Evolutionary conservation across 1,284 basidiomycete genomes (phyloP), one percentile per base, ranked within the genome.

Genomic region (Gomphus bonarii): DNA sequence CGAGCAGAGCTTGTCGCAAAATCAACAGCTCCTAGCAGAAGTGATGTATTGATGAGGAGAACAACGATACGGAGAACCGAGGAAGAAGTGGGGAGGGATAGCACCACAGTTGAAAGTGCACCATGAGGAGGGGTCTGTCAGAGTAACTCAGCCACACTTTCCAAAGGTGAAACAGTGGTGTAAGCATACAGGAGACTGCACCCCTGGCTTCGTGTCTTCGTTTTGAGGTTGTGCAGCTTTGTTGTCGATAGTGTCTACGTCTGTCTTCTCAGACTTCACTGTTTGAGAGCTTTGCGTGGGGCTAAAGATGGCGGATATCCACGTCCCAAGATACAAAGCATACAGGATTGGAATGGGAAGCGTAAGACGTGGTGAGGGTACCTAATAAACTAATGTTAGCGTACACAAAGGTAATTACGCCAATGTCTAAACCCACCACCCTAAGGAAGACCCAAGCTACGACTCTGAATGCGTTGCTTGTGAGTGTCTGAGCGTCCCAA

Each of bases 21-120:
- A 60, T 87, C 83, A 38, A 72, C 63, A 22, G 72, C 71, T 35
- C 76, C 73, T n/a, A 76, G 61, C 14, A 80, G 65, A 3, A 85
- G 69, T 25, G 79, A 53, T 0, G 73, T 70, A 66, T 85, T 85
- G 61, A 84, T 73, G 30, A 69, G 54, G 18, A 79, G 55, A 30
- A 50, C 49, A 33, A 43, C 20, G 14, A 25, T 44, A 16, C 44
- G 31, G 16, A 57, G 38, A 42, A 20, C 14, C 22, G 31, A 31
- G 14, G 55, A 57, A n/a, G 47, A 50, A 6, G 55, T 50, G 14
- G 55, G 55, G n/a, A 57, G 49, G 35, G 55, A 57, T 18, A 57
- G 40, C 20, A 30, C 14, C 22, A 50, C 14, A 43, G 55, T 57
- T 6, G 47, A 57, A 16, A 57, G 20, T 22, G 38, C 42, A 28